Evolutionary conservation across 1,284 basidiomycete species (phyloP).

Genomic region (Apiotrichum gracile): DNA sequence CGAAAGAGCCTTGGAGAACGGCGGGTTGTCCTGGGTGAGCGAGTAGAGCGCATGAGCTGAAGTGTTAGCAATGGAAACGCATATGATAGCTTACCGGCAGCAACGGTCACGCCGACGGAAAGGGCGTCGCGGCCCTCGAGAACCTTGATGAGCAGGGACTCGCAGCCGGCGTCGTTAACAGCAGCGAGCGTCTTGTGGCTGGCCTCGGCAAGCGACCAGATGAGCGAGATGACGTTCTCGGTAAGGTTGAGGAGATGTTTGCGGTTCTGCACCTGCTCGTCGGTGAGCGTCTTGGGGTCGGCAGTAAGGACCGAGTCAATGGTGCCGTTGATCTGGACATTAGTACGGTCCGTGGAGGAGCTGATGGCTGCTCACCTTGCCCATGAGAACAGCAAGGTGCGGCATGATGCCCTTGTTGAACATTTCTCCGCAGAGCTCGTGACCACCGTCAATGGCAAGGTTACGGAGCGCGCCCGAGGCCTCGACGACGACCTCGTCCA

Average conservation of each 20-base stretch:
- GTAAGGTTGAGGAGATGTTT: slow-evolving; percentile 77
- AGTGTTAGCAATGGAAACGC: neutral
- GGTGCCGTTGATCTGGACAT: slow-evolving; percentile 61
- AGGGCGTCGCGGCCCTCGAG: slow-evolving; percentile 62
- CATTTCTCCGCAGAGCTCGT: slow-evolving; percentile 91
- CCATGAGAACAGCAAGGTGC: slow-evolving; percentile 45
- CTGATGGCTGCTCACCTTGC: slow-evolving; percentile 29
- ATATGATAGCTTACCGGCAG: slow-evolving; percentile 59
- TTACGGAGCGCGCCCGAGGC: slow-evolving; percentile 80
- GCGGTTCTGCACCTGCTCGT: slow-evolving; percentile 57
- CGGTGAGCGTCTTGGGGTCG: slow-evolving; percentile 36
- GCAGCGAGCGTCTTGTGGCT: slow-evolving; percentile 83
- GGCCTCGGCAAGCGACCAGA: slow-evolving; percentile 81
- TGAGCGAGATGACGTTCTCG: slow-evolving; percentile 80
- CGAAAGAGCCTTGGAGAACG: slow-evolving; percentile 60
- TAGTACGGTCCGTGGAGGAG: slow-evolving; percentile 7
- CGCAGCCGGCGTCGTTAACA: slow-evolving; percentile 68
- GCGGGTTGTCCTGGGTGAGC: slow-evolving; percentile 76
- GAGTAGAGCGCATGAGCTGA: slow-evolving; percentile 84
- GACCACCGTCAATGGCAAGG: slow-evolving; percentile 85
- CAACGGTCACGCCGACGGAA: slow-evolving; percentile 62
- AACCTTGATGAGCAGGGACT: slow-evolving; percentile 79
- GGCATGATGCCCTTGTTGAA: slow-evolving; percentile 87
- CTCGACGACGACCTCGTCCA: slow-evolving; percentile 80
- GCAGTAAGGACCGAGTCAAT: slow-evolving; percentile 60